Evolutionary conservation across 331 rosid genomes (phyloP), one percentile per base, ranked within the genome.

Genomic region (Spiraea crenata): DNA sequence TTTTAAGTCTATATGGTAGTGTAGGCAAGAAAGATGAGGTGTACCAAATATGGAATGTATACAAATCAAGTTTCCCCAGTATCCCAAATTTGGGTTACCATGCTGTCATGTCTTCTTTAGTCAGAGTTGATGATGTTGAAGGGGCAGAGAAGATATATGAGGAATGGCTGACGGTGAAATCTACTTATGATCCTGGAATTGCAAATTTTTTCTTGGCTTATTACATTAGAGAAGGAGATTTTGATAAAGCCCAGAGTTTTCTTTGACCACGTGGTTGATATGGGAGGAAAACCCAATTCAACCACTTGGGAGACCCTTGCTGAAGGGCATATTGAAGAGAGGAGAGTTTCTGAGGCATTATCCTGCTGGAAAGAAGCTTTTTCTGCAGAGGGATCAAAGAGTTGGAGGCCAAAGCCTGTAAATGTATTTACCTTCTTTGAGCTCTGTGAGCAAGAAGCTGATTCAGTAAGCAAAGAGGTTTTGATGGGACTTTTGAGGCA

Each of bases 41-140:
- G 55, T 86, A 86, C 77, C 96, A 96, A 11, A 85, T 89, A 57
- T 91, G 99, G 99, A 86, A 82, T 17, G 70, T 81, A 55, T 95
- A 95, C 76, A 91, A 82, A 70, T 55, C 91, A 11, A 48, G 57
- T 69, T 95, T 89, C 68, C 92, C 93, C 50, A 82, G 69, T 37
- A 82, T 89, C 67, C 98, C 98, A 25, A 95, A 95, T 81, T 69
- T 95, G 84, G 99, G 97, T 35, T 95, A 85, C 86, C 97, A 86
- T 85, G 91, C 93, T 39, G 40, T 86, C 35, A 83, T 91, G 20
- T 84, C 96, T 20, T 79, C 97, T 81, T 84, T 95, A 56, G 75
- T 95, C 56, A 82, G 92, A 76, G 64, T 81, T 59, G 92, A 81
- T 61, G 98, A 95, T 75, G 77, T 91, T 63, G 93, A 88, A 71